Evolutionary conservation across 768 basidiomycete genomes (phyloP), one percentile per base, ranked within the genome.

Genomic region (Hebeloma cylindrosporum): DNA sequence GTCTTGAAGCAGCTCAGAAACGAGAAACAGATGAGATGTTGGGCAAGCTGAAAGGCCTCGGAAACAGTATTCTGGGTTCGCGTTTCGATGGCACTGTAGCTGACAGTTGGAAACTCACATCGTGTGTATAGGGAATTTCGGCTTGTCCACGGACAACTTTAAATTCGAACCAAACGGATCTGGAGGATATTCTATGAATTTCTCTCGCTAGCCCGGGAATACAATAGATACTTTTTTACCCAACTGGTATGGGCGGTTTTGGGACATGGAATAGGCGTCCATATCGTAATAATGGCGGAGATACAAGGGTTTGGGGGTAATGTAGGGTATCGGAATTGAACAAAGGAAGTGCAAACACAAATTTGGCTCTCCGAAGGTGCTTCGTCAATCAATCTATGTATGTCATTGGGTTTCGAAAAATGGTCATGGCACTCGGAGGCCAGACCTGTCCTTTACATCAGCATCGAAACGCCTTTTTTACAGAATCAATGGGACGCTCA

Each of bases 101-200:
- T 32, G 10, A 2, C 21, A 20, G 23, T 22, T 25, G 20, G 21
- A 22, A 43, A 11, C 36, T 39, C 14, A 46, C 26, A 43, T 16
- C 17, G 6, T 34, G 14, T n/a, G n/a, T n/a, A 3, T 53, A 94
- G 91, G 92, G 3, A 89, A 88, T 48, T 98, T 98, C 60, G 95
- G 96, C 13, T 64, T 98, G 51, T 93, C 87, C 10, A 97, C 94
- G 0, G 85, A 98, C 60, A 98, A 95, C 68, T 98, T 98, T 77
- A 88, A 98, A 68, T 91, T 99, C 58, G 83, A 84, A 48, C 91
- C 91, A 13, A 94, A 95, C 52, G 90, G 85, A 5, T 84, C 93
- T 50, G 95, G 95, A n/a, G 93, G 95, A 0, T 98, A 97, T 69
- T 88, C 87, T 1, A 81, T 98, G 79, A 88, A 89, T 57, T 96